These are phyloP conservation scores for Garcia nutans DNA, from an alignment of 345 rosid genomes.

Conservation along the genomic window DNA sequence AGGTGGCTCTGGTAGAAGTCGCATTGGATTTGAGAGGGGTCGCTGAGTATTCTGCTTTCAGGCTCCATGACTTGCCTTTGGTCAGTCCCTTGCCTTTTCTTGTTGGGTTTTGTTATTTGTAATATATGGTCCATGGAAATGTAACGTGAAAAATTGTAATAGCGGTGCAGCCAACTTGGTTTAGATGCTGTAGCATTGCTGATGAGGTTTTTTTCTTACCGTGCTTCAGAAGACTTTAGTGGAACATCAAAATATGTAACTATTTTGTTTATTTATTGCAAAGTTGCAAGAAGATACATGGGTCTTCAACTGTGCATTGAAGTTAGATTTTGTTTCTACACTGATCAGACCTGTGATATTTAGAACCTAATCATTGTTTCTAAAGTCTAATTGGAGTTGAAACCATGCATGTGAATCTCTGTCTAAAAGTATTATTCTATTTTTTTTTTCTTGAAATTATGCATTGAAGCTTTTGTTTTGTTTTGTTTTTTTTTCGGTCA, in stretches of 20 bases:
- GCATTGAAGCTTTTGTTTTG: neutral
- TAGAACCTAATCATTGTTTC: neutral
- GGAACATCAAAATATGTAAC: too few relatives aligned
- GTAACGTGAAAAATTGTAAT: neutral
- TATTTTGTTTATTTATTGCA: too few relatives aligned
- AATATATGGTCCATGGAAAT: neutral
- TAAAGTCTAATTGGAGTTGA: too few relatives aligned
- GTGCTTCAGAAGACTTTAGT: too few relatives aligned
- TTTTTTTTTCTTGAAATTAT: neutral
- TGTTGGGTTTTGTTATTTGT: too few relatives aligned
- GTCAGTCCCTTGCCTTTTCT: too few relatives aligned
- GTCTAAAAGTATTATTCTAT: neutral
- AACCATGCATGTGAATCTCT: neutral
- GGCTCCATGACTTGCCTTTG: too few relatives aligned
- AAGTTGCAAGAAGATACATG: neutral
- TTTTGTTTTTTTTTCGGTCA: too few relatives aligned
- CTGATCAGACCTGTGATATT: neutral
- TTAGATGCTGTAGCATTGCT: neutral
- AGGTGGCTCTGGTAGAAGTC: conserved; percentile 77
- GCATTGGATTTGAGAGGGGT: conserved; percentile 82
- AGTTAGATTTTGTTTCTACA: neutral
- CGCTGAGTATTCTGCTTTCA: conserved; percentile 21
- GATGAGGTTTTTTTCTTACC: neutral
- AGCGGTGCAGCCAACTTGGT: neutral
- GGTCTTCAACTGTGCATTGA: neutral